Percentiles rank a stretch among this genome's conserved stretches.
phyloP scores from a whole-genome alignment of 495 filamentous ascomycete species.

The Venustampulla echinocandica region DNA sequence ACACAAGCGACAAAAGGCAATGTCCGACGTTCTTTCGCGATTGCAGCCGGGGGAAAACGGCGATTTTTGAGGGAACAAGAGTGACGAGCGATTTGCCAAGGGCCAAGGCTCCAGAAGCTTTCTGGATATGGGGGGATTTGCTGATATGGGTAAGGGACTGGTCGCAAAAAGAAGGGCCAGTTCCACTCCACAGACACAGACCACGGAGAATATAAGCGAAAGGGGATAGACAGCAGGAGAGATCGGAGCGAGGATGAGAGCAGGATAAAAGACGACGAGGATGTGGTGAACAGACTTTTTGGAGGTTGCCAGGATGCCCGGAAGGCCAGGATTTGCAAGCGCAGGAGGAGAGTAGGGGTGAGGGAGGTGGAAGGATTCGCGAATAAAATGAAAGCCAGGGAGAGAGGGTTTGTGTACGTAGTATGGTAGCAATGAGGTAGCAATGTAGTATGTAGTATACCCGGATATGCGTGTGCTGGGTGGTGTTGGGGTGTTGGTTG shows the following conservation, averaged over 20 bases:
- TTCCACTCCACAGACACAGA: neutral
- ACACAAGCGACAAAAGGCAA: constrained; percentile 19
- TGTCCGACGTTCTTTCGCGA: constrained; percentile 19
- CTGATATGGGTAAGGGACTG: too few relatives aligned
- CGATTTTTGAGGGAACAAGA: constrained; percentile 13
- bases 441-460: too few relatives aligned
- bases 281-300: constrained; percentile 5
- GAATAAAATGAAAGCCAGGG: neutral
- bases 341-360: too few relatives aligned
- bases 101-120: constrained; percentile 13
- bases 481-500: too few relatives aligned
- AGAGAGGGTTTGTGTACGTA: neutral
- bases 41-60: constrained; percentile 10
- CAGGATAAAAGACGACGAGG: neutral
- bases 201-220: constrained; percentile 14
- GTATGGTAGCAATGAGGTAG: neutral
- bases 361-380: too few relatives aligned
- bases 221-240: constrained; percentile 9
- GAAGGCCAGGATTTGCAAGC: too few relatives aligned
- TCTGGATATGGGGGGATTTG: constrained; percentile 9
- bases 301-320: too few relatives aligned
- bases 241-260: constrained; percentile 24
- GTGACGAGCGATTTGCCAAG: constrained; percentile 22
- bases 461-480: too few relatives aligned
- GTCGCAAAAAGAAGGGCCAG: constrained; percentile 2